Evolutionary conservation across 2,329 filamentous ascomycete species (phyloP), one percentile per base, ranked within the genome.

Genomic region (Hypoxylon sp.): DNA sequence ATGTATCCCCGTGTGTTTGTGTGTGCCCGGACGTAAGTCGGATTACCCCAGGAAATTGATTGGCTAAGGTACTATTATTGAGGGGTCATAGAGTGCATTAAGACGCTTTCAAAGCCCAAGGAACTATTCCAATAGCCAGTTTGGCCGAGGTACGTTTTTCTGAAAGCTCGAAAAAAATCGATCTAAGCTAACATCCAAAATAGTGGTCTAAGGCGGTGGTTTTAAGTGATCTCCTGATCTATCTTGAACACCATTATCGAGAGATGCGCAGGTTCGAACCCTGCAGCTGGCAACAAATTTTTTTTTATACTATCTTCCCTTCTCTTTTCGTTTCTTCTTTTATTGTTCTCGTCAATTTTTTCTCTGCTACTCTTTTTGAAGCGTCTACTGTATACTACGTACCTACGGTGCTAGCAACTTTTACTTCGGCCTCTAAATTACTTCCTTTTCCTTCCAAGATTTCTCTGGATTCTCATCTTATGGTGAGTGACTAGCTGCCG

Each of bases 241-340:
- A 62, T 63, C 63, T 69, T 69, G 63, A 58, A 69, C 67, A 69
- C 67, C 67, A 69, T 69, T 69, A 67, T 69, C 67, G 67, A 69
- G 63, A 69, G 67, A 69, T 69, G 63, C 67, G 67, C 63, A 69
- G 67, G 67, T 69, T 69, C 67, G 67, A 69, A 69, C 67, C 63
- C 63, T 67, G 67, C 67, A 69, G 67, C 67, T 69, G 64, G 67
- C 67, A 69, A 64, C 41, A 11, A 11, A 19, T 43, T 41, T 34
- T 23, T 51, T 50, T 53, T 58, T 63, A 53, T 38, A 14, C 36
- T 11, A 11, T 53, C 30, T 52, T n/a, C 25, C 48, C 2, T 28
- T 14, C 49, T 45, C 32, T 19, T 43, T 19, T n/a, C 14, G 17
- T 21, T 30, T n/a, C 13, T 28, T 7, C 2, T 23, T 2, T 13